Evolutionary conservation across 1,284 basidiomycete genomes (phyloP), one percentile per base, ranked within the genome.

Genomic region (Rhodotorula sp.): DNA sequence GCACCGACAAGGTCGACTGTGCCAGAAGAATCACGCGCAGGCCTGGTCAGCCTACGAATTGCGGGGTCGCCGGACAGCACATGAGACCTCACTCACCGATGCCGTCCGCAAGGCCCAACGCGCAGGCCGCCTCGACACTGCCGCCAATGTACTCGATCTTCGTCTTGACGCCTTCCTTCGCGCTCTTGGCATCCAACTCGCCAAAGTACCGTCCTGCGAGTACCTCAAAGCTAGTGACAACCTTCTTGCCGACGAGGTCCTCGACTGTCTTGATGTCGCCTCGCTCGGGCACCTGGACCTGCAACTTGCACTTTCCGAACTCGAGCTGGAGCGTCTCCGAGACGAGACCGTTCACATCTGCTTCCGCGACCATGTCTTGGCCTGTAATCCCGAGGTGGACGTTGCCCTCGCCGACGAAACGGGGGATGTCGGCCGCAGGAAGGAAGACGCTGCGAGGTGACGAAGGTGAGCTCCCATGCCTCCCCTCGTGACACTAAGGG

Each of bases 401-500:
- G 78, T 96, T 92, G 65, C 95, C 95, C 80, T 97, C 93, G 39
- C 93, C 96, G 48, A 99, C 96, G 81, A 98, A 99, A 47, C 94
- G 95, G 19, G 95, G 95, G 74, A 99, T 99, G 79, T 99, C 96
- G 13, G 91, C 86, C 2, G 96, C 96, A 30, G 96, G 95, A 27
- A 99, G 89, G 82, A 99, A 99, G 44, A 99, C 91, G 29, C 94
- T 95, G 79, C 13, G 30, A 10, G 34, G 2, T 29, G 19, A 39
- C 11, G 19, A 20, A 17, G 17, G 64, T 59, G 51, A 63, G 57
- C 48, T 0, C 17, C 17, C 24, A 1, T 32, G n/a, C 5, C 8
- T 55, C 19, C 24, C 24, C 13, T 27, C 29, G 24, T 19, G 27
- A 29, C 20, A 27, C 17, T 5, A 8, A 32, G 5, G 7, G 4